phyloP scores from a whole-genome alignment of 768 basidiomycete genomes.

The Mrakia blollopis region DNA sequence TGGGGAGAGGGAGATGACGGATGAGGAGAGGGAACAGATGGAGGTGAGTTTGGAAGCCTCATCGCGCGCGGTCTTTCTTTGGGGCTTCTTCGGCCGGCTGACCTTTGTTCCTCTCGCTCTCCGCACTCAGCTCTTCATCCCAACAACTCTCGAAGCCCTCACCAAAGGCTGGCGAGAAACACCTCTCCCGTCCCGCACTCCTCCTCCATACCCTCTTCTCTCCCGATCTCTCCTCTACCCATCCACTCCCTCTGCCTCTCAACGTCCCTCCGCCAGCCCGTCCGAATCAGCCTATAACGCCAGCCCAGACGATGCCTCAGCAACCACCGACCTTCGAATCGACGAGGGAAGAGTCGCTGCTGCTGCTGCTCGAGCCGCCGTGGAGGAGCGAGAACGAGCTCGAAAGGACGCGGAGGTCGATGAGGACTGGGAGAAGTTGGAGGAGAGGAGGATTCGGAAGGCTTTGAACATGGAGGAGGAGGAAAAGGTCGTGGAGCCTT shows the following conservation, averaged over 20 bases:
- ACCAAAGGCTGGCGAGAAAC: conserved; percentile 12
- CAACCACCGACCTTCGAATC: not conserved
- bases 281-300: not conserved
- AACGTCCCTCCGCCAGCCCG: not conserved
- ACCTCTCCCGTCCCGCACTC: conserved; percentile 9
- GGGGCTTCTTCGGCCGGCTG: too few species aligned
- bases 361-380: not conserved
- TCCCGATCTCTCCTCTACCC: not conserved
- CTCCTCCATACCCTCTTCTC: not conserved
- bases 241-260: conserved; percentile 3
- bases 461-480: conserved; percentile 19
- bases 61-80: not conserved
- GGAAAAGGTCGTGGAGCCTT: not conserved
- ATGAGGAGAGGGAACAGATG: conserved; percentile 9
- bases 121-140: conserved; percentile 6
- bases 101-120: too few species aligned
- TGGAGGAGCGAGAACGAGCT: not conserved
- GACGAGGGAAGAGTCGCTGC: not conserved
- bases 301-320: not conserved
- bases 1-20: not conserved
- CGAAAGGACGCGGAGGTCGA: conserved; percentile 40
- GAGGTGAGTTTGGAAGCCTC: not conserved
- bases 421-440: conserved; percentile 43
- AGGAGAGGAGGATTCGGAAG: conserved; percentile 32
- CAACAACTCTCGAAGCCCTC: conserved; percentile 22